These are phyloP conservation scores for Clonostachys rhizophaga DNA, from an alignment of 2,329 filamentous ascomycete species.

Conservation along the genomic window DNA sequence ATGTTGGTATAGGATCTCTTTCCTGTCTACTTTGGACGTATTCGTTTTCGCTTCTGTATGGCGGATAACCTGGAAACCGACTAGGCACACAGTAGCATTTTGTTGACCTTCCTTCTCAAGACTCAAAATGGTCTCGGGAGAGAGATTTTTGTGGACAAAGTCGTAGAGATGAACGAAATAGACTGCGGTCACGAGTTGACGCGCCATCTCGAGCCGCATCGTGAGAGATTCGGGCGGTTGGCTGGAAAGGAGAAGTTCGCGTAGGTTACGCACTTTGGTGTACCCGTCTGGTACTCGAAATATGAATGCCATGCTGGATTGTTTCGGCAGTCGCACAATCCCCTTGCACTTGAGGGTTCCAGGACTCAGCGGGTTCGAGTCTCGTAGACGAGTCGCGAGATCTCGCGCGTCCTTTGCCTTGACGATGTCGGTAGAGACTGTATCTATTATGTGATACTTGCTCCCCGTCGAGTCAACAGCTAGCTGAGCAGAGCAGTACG, in stretches of 20 bases:
- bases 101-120: background rate
- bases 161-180: conserved; percentile 31
- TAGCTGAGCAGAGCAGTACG: background rate
- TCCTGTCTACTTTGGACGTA: background rate
- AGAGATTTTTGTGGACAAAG: conserved; percentile 39
- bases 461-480: background rate
- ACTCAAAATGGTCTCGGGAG: conserved; percentile 7
- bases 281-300: background rate
- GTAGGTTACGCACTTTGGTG: background rate
- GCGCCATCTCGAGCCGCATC: background rate
- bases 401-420: background rate
- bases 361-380: conserved; percentile 1
- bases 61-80: conserved; percentile 7
- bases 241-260: conserved; percentile 2
- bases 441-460: background rate
- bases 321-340: background rate
- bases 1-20: conserved; percentile 37
- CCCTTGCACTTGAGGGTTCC: conserved; percentile 3
- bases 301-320: background rate
- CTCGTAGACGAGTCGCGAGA: background rate
- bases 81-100: conserved; percentile 1
- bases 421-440: background rate
- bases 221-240: conserved; percentile 3
- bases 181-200: conserved; percentile 1
- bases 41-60: conserved; percentile 5